These are phyloP conservation scores for Wickerhamomyces queroliae DNA, from an alignment of 805 yeast genomes.

Conservation along the genomic window DNA sequence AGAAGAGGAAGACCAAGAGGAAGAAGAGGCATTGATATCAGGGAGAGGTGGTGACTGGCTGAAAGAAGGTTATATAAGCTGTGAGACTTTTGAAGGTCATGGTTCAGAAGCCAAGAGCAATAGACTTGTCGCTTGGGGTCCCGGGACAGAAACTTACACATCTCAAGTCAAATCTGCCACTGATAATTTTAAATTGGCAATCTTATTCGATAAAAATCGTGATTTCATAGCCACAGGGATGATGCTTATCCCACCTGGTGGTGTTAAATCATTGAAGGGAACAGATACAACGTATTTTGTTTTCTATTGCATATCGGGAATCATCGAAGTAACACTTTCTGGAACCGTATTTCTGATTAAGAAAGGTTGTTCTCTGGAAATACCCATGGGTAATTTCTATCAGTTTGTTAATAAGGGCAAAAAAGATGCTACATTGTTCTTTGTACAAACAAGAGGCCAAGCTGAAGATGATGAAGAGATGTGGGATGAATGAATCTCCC, in stretches of 20 bases:
- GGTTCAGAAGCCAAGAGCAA: constrained; percentile 38
- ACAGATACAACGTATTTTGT: constrained; percentile 62
- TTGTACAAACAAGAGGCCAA: constrained; percentile 54
- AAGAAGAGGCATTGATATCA: constrained; percentile 22
- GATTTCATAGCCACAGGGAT: constrained; percentile 72
- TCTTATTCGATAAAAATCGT: constrained; percentile 56
- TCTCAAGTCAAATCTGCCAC: constrained; percentile 33
- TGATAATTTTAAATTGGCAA: constrained; percentile 56
- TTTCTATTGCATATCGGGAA: constrained; percentile 70
- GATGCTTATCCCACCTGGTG: constrained; percentile 56
- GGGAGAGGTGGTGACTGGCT: constrained; percentile 49
- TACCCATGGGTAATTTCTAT: constrained; percentile 75
- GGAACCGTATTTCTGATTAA: constrained; percentile 54
- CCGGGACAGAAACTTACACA: constrained; percentile 44
- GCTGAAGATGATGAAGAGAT: constrained; percentile 14
- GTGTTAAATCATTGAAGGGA: constrained; percentile 52
- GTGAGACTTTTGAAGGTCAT: constrained; percentile 47
- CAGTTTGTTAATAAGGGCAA: constrained; percentile 60
- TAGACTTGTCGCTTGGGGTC: constrained; percentile 60
- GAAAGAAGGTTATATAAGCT: constrained; percentile 30
- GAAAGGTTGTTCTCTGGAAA: constrained; percentile 72
- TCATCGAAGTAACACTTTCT: constrained; percentile 59
- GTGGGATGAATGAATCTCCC: constrained; percentile 9
- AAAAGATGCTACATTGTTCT: constrained; percentile 57
- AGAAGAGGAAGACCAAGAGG: constrained; percentile 1